Evolutionary conservation across 2,329 filamentous ascomycete genomes (phyloP).

Genomic region (Paraphaeosphaeria minitans): DNA sequence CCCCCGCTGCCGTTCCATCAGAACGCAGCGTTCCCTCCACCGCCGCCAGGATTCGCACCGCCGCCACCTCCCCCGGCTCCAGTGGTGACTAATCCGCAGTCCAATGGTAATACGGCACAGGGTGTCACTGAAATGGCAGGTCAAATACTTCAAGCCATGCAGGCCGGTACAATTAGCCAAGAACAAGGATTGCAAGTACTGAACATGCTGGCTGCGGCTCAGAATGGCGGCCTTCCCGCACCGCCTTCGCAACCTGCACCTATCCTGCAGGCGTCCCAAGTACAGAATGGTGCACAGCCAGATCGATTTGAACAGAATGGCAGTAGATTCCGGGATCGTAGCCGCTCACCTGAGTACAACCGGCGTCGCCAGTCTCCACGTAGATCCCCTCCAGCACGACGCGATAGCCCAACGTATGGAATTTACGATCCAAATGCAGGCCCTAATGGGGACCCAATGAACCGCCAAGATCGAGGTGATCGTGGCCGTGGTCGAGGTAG

Average conservation of each 20-base stretch:
- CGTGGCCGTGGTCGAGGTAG: conserved; percentile 60
- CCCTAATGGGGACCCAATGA: conserved; percentile 63
- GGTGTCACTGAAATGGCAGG: conserved; percentile 35
- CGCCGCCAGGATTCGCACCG: conserved; percentile 39
- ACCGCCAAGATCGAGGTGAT: conserved; percentile 58
- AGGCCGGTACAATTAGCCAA: conserved; percentile 36
- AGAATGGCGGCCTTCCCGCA: conserved; percentile 31
- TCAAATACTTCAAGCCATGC: conserved; percentile 43
- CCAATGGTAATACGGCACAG: conserved; percentile 29
- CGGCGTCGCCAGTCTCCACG: conserved; percentile 66
- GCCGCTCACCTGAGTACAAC: conserved; percentile 66
- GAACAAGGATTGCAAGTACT: conserved; percentile 44
- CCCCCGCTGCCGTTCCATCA: conserved; percentile 36
- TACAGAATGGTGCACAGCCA: conserved; percentile 27
- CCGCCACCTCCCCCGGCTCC: conserved; percentile 28
- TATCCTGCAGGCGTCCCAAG: conserved; percentile 22
- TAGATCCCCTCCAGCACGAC: conserved; percentile 64
- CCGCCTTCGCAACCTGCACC: conserved; percentile 33
- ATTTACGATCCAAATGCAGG: conserved; percentile 69
- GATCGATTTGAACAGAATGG: conserved; percentile 39
- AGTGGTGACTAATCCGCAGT: conserved; percentile 25
- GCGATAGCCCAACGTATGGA: conserved; percentile 72
- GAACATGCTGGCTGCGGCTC: conserved; percentile 34
- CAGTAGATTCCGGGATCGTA: conserved; percentile 44
- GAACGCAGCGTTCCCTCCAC: conserved; percentile 32